Conservation (phyloP, 1,284 basidiomycete species). For the Tylopilus sp. region DNA sequence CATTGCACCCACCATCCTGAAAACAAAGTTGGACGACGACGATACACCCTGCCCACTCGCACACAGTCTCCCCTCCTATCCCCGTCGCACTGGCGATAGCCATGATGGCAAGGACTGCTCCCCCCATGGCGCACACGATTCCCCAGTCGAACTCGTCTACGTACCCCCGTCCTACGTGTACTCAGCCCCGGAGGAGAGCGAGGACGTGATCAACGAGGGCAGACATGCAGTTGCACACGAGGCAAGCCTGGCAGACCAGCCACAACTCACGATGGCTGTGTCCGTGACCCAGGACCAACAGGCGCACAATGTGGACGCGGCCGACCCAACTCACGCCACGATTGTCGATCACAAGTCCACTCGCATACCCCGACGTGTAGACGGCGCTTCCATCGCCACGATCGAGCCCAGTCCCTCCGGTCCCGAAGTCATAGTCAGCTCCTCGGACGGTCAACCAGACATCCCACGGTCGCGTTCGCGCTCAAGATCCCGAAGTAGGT, state of each 20-base stretch:
- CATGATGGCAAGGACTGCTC: constrained; percentile 9
- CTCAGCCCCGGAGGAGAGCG: constrained; percentile 17
- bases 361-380: background rate
- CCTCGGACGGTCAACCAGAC: constrained; percentile 18
- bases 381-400: background rate
- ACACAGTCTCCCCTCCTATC: constrained; percentile 11
- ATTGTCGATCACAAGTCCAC: constrained; percentile 24
- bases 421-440: constrained; percentile 31
- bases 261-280: constrained; percentile 1
- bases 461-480: constrained; percentile 28
- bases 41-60: constrained; percentile 13
- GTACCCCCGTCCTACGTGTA: constrained; percentile 57
- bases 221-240: constrained; percentile 31
- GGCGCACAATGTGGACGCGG: background rate
- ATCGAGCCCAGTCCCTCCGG: constrained; percentile 4
- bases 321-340: constrained; percentile 5
- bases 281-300: constrained; percentile 5
- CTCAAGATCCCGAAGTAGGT: constrained; percentile 37
- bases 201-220: constrained; percentile 6
- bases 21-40: constrained; percentile 61
- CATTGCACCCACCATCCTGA: constrained; percentile 91
- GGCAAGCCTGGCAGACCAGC: constrained; percentile 25
- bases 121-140: constrained; percentile 17
- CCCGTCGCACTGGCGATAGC: constrained; percentile 1
- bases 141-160: constrained; percentile 44